A percentile compares a stretch with the other conserved stretches of the same genome.
phyloP scores from a whole-genome alignment of 345 rosid species.

The Dipteronia sinensis region DNA sequence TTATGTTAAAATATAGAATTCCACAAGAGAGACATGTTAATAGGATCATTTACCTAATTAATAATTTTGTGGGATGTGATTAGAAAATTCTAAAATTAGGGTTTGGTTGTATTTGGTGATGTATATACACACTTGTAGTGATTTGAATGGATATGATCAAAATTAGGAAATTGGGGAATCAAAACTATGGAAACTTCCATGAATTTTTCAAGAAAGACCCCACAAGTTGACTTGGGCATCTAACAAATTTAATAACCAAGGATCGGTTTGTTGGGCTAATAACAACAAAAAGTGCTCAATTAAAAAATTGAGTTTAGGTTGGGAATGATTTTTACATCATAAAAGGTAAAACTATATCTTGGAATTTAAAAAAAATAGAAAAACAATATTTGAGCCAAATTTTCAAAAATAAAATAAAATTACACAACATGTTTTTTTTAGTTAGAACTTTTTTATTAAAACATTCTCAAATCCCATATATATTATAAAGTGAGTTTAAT shows the following conservation, averaged over 20 bases:
- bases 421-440: background rate
- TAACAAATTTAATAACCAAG: background rate
- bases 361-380: background rate
- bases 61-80: background rate
- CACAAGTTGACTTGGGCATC: constrained; percentile 29
- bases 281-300: constrained; percentile 21
- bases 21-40: too few species aligned
- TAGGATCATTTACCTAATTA: background rate
- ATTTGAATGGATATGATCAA: constrained; percentile 20
- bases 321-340: background rate
- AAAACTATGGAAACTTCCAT: constrained; percentile 30
- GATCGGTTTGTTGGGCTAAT: constrained; percentile 17
- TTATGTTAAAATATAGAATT: too few species aligned
- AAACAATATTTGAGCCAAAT: background rate
- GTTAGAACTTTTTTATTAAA: too few species aligned
- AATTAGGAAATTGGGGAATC: background rate
- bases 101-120: constrained; percentile 14
- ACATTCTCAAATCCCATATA: too few species aligned
- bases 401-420: background rate
- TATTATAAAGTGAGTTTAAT: too few species aligned
- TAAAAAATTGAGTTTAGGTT: background rate
- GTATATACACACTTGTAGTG: constrained; percentile 20
- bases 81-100: background rate
- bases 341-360: background rate
- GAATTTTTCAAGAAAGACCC: constrained; percentile 29